These are phyloP conservation scores for Tinospora cordifolia DNA, from an alignment of 164 flowering plant species.

Conservation along the genomic window DNA sequence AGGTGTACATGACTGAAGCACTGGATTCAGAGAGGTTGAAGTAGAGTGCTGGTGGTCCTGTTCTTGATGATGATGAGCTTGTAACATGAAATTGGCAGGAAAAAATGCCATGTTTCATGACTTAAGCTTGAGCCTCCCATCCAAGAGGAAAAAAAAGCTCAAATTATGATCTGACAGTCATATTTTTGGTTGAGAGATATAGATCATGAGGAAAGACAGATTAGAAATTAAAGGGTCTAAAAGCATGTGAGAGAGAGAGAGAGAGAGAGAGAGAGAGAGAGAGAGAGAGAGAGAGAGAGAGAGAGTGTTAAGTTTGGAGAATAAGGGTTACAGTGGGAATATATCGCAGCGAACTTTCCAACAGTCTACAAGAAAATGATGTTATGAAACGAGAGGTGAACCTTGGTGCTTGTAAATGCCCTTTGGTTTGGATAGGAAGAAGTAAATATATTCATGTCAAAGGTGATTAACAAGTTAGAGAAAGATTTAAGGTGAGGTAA, in stretches of 20 bases:
- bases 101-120: slow-evolving; percentile 76
- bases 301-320: slow-evolving; percentile 1
- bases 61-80: slow-evolving; percentile 38
- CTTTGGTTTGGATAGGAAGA: no score
- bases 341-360: background rate
- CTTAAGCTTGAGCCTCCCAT: slow-evolving; percentile 10
- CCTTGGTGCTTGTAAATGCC: no score
- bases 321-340: background rate
- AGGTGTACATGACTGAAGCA: slow-evolving; percentile 52
- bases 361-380: slow-evolving; percentile 1
- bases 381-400: background rate
- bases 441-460: no score
- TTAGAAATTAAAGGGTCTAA: background rate
- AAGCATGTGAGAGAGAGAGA: slow-evolving; percentile 4
- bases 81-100: slow-evolving; percentile 80
- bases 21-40: slow-evolving; percentile 40
- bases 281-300: slow-evolving; percentile 14
- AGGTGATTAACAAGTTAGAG: no score
- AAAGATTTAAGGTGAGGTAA: no score
- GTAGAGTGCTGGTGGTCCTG: slow-evolving; percentile 32
- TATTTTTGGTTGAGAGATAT: slow-evolving; percentile 1
- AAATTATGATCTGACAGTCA: slow-evolving; percentile 17
- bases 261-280: slow-evolving; percentile 8
- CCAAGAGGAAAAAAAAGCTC: slow-evolving; percentile 9
- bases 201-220: slow-evolving; percentile 5